Evolutionary conservation across 306 rosid genomes (phyloP).

Genomic region (Trifolium repens): DNA sequence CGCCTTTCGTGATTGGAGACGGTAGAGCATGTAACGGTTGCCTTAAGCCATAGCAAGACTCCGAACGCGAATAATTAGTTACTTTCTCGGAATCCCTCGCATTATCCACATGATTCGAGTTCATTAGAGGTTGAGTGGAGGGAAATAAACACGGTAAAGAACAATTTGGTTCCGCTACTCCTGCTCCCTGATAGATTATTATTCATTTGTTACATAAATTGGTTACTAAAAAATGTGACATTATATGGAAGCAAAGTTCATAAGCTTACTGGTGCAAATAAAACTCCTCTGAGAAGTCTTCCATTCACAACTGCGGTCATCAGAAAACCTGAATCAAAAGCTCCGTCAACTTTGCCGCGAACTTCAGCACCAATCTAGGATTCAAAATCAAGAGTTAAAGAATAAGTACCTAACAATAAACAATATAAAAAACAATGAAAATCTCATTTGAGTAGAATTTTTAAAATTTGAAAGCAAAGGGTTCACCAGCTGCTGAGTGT

Average conservation of each 20-base stretch:
- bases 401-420: conserved; percentile 5
- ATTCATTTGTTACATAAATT: conserved; percentile 15
- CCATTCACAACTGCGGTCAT: conserved; percentile 87
- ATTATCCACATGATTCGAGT: conserved; percentile 44
- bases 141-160: conserved; percentile 37
- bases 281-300: conserved; percentile 74
- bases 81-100: conserved; percentile 47
- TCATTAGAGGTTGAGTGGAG: conserved; percentile 45
- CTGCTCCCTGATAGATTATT: conserved; percentile 60
- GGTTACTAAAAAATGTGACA: background rate
- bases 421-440: background rate
- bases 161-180: conserved; percentile 47
- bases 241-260: background rate
- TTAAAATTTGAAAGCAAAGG: conserved; percentile 1
- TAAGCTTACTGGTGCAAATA: conserved; percentile 82
- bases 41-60: conserved; percentile 45
- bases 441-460: background rate
- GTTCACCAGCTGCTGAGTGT: conserved; percentile 54
- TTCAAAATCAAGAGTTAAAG: conserved; percentile 26
- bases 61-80: conserved; percentile 34
- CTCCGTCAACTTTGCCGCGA: conserved; percentile 83
- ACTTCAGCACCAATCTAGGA: conserved; percentile 88
- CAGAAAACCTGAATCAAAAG: conserved; percentile 83
- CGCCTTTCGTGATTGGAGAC: conserved; percentile 47
- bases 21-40: conserved; percentile 51